A percentile compares a stretch with the other conserved stretches of the same genome.
These are phyloP conservation scores for Pelargonium hybrid DNA, from an alignment of 441 rosid species.

Conservation along the genomic window DNA sequence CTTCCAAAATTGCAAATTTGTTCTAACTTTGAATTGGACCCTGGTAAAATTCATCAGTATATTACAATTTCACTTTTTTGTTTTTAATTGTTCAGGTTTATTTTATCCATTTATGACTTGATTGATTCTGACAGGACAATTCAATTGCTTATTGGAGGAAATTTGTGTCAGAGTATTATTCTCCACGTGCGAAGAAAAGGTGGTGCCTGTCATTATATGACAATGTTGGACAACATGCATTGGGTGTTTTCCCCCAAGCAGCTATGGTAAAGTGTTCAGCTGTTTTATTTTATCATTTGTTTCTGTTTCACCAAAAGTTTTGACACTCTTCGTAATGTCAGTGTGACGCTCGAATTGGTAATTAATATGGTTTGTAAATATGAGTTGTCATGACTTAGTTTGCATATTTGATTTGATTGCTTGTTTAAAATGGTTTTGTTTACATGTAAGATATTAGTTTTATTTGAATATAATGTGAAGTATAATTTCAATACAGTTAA, in stretches of 20 bases:
- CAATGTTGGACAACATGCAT: conserved; percentile 83
- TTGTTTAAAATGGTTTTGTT: too few species aligned
- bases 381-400: too few species aligned
- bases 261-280: conserved; percentile 56
- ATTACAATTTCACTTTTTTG: neutral
- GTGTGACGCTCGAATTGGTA: too few species aligned
- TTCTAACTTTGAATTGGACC: neutral
- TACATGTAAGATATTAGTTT: too few species aligned
- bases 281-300: neutral
- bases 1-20: neutral
- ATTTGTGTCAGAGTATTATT: conserved; percentile 81
- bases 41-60: neutral
- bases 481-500: too few species aligned
- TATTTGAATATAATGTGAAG: too few species aligned
- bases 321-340: neutral
- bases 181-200: conserved; percentile 93
- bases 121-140: conserved; percentile 52
- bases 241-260: conserved; percentile 91
- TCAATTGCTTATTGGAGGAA: conserved; percentile 90
- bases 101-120: neutral
- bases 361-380: too few species aligned
- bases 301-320: neutral
- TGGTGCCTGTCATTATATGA: conserved; percentile 93
- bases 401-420: too few species aligned
- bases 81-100: neutral